These are phyloP conservation scores for Fusarium torulosum DNA, from an alignment of 2,329 filamentous ascomycete genomes.

Conservation along the genomic window DNA sequence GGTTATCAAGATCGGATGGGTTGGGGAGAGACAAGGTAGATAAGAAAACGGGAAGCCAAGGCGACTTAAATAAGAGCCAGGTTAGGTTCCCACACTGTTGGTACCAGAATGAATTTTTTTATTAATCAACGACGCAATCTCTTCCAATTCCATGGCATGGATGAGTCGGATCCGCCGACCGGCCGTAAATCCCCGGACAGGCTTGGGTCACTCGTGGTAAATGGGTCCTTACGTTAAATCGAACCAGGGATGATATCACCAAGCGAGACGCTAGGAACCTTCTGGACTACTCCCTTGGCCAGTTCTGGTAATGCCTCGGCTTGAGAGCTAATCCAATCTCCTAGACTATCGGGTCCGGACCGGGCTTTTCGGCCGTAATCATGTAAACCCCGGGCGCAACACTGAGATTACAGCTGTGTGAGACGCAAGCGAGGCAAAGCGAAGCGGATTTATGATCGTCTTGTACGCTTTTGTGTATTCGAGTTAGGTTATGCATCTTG, in stretches of 20 bases:
- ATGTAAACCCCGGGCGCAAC: constrained; percentile 18
- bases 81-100: constrained; percentile 9
- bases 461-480: neutral
- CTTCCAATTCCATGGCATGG: constrained; percentile 19
- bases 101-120: constrained; percentile 1
- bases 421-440: neutral
- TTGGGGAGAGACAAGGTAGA: constrained; percentile 12
- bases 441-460: neutral
- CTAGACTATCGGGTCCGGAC: constrained; percentile 28
- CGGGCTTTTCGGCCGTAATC: constrained; percentile 37
- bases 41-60: constrained; percentile 17
- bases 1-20: neutral
- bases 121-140: constrained; percentile 32
- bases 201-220: constrained; percentile 20
- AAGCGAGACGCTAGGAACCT: constrained; percentile 17
- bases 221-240: constrained; percentile 23
- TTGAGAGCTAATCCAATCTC: neutral
- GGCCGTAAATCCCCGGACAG: constrained; percentile 8
- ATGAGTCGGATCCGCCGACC: constrained; percentile 31
- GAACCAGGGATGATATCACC: constrained; percentile 29
- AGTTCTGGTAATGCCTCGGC: constrained; percentile 28
- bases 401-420: neutral
- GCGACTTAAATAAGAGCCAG: constrained; percentile 22
- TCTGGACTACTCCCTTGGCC: constrained; percentile 10
- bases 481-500: neutral